phyloP scores from a whole-genome alignment of 345 rosid genomes.

The Pugionium dolabratum region DNA sequence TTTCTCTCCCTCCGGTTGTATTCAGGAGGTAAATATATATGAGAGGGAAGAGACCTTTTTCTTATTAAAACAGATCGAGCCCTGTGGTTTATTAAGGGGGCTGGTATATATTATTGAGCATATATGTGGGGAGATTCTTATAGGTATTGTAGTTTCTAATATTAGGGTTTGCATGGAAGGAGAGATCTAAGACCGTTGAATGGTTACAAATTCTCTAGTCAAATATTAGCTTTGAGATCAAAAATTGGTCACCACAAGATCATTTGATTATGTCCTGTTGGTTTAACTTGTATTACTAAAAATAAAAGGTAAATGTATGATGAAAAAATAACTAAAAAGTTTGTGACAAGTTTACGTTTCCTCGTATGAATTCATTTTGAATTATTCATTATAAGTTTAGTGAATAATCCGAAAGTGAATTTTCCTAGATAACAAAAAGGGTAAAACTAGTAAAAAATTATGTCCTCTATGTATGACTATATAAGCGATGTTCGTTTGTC shows the following conservation, averaged over 20 bases:
- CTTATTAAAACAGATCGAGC: conserved; percentile 21
- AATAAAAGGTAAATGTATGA: not conserved
- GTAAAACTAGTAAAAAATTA: too few relatives aligned
- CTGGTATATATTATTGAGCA: conserved; percentile 5
- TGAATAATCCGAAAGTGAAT: too few relatives aligned
- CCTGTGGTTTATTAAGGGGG: conserved; percentile 24
- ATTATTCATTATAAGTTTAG: too few relatives aligned
- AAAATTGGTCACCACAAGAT: too few relatives aligned
- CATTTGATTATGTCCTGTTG: too few relatives aligned
- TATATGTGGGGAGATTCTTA: too few relatives aligned
- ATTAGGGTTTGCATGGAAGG: conserved; percentile 29
- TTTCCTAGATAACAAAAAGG: too few relatives aligned
- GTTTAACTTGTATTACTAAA: conserved; percentile 23
- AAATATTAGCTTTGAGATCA: not conserved
- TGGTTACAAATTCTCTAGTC: conserved; percentile 23
- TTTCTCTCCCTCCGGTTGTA: conserved; percentile 41
- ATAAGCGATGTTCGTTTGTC: too few relatives aligned
- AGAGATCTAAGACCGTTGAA: conserved; percentile 27
- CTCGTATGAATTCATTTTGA: too few relatives aligned
- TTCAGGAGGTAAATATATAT: conserved; percentile 25
- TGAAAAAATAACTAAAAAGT: too few relatives aligned
- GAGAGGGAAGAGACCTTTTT: conserved; percentile 28
- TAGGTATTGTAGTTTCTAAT: conserved; percentile 32
- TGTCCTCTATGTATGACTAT: too few relatives aligned
- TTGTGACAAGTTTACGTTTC: too few relatives aligned